A percentile compares a stretch with the other conserved stretches of the same genome.
Conservation (phyloP, 202 grass and related monocot species). For the Cymbopogon flexuosus region DNA sequence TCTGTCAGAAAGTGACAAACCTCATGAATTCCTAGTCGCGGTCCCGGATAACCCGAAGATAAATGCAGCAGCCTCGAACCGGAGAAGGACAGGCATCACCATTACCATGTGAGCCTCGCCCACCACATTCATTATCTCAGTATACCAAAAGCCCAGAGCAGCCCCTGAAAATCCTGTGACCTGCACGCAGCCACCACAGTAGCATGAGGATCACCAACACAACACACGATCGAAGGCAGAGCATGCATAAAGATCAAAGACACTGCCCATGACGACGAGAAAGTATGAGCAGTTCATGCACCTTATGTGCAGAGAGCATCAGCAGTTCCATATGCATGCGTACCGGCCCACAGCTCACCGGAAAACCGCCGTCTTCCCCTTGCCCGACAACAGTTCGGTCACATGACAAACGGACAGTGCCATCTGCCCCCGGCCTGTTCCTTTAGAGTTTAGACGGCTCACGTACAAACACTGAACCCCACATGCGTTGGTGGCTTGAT, state of each 20-base stretch:
- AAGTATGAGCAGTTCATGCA: constrained; percentile 6
- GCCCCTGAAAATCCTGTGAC: constrained; percentile 35
- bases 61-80: neutral
- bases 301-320: neutral
- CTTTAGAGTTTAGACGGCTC: constrained; percentile 14
- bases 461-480: constrained; percentile 16
- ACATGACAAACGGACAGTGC: constrained; percentile 25
- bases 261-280: neutral
- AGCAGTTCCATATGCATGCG: neutral
- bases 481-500: constrained; percentile 6
- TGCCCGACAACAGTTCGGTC: constrained; percentile 13
- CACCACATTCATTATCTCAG: constrained; percentile 17
- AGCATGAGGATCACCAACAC: neutral
- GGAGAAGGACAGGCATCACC: constrained; percentile 29
- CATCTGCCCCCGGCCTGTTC: constrained; percentile 15
- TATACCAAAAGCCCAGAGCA: neutral
- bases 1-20: neutral
- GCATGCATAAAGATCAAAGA: neutral
- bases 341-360: constrained; percentile 25
- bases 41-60: neutral
- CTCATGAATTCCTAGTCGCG: neutral
- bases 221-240: neutral
- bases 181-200: neutral
- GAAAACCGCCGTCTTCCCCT: constrained; percentile 16
- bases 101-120: constrained; percentile 27